Base-by-base conservation (phyloP, 1,284 basidiomycete genomes). In the Rhodofomes roseus region DNA sequence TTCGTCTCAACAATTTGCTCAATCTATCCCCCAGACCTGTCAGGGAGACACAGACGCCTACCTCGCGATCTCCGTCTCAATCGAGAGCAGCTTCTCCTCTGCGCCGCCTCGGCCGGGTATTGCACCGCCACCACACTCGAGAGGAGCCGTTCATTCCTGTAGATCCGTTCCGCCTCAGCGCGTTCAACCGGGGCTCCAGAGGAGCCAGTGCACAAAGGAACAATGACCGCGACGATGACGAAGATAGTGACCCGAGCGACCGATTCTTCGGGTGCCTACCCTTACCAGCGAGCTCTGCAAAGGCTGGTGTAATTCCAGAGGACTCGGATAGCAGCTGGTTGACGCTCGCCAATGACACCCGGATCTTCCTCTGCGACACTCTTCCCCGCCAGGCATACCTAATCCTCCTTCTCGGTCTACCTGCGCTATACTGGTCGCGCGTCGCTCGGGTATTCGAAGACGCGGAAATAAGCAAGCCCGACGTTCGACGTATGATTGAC, bases 361-460 rank as follows among this genome's bases (percentile, higher is more conserved):
- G 58, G 34, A 52, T 71, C 3, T 79, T 82, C 65, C 44, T 82
- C 25, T 63, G 72, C 2, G 82, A 87, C 62, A 82, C 80, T 1
- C 64, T 89, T 4, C 83, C 85, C 1, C 76, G 86, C 20, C 79
- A 87, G 63, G 41, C 83, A 0, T 91, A 90, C 68, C 77, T 89
- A 40, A 77, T 83, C 65, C 62, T 84, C 36, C 81, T 91, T 6
- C 77, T 91, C n/a, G 80, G 84, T 14, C 78, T 92, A 9, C 89
- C 90, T 0, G 79, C 85, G 0, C 75, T 90, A 63, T 92, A 92
- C 68, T 92, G 89, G 70, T 81, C 85, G 11, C 84, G 89, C 3
- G 88, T 91, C 9, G 80, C 86, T 4, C 78, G 81, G 54, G 81
- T 90, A 18, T 91, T 90, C 62, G 81, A 87, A 65, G 88, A 90